Conservation (phyloP, 345 rosid species). For the Gossypium australe region DNA sequence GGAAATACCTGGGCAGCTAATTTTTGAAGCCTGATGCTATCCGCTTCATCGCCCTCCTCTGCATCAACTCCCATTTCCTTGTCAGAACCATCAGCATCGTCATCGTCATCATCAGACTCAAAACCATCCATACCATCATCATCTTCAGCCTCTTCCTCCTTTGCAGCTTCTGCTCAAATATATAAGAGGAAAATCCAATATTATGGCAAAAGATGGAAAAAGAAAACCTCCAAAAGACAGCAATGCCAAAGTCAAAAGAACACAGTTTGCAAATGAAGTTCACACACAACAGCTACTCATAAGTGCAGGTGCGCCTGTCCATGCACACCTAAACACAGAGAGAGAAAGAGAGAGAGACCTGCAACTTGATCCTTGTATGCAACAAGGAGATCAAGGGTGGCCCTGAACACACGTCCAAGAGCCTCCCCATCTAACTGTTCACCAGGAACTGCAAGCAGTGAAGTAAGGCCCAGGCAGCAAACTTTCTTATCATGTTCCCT, state of each 20-base stretch:
- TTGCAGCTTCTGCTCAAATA: constrained; percentile 64
- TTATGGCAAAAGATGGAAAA: background rate
- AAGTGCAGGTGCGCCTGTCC: too few species aligned
- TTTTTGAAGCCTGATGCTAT: constrained; percentile 66
- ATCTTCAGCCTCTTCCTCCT: constrained; percentile 72
- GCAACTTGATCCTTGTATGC: constrained; percentile 93
- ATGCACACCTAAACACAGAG: background rate
- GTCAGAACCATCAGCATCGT: constrained; percentile 80
- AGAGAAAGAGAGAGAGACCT: constrained; percentile 37
- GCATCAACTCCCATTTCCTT: constrained; percentile 91
- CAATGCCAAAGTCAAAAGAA: background rate
- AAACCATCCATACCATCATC: constrained; percentile 96
- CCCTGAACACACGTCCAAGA: constrained; percentile 74
- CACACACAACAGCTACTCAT: background rate
- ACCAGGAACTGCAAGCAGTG: constrained; percentile 77
- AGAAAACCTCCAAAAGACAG: background rate
- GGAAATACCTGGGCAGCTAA: constrained; percentile 80
- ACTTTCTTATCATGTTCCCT: constrained; percentile 97
- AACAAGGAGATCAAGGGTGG: constrained; percentile 80
- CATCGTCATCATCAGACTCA: constrained; percentile 77
- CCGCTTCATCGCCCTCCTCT: constrained; percentile 95
- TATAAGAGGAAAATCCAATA: background rate
- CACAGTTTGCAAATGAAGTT: background rate
- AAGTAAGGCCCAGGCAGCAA: constrained; percentile 91
- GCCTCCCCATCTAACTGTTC: constrained; percentile 87